Evolutionary conservation across 2,329 filamentous ascomycete species (phyloP), one percentile per base, ranked within the genome.

Genomic region (Cercospora canescens): DNA sequence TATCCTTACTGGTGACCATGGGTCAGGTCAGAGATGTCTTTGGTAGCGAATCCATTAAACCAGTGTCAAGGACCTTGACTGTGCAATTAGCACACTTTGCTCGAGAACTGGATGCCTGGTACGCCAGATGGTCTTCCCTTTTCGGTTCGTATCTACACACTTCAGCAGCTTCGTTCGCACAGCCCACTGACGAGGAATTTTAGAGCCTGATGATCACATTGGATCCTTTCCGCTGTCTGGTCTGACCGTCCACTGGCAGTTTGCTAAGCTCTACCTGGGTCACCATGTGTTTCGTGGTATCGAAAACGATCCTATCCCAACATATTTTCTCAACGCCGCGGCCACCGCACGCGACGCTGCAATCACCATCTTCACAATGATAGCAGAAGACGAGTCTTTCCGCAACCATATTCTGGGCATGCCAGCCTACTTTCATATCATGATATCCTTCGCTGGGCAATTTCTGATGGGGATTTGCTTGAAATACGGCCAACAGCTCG

Each of bases 1-100:
- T 89, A 9, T 83, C 84, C 0, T 71, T 89, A 11, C 81, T 89
- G 63, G 82, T 84, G 21, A 87, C 88, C n/a, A 76, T 88, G 68
- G 83, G 83, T 74, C 81, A 84, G 74, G 76, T 87, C 72, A 76
- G 84, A 70, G 77, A 87, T 8, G 66, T 86, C 0, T 88, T 89
- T 66, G 86, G 87, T 0, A 82, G 83, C 0, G 86, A 88, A 58
- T 83, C 79, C 0, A 83, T 85, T 18, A 81, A 85, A 30, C 79
- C 82, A 0, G 77, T 88, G 5, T 83, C 83, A 0, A 79, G 83
- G 21, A 80, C 81, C 2, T 85, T 87, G 63, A 80, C 84, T 32
- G 79, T 82, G 9, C 86, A 88, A 60, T 77, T 85, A n/a, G 77
- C 79, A 6, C 77, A 73, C 30, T 79, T 78, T 59, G 73, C 74